Percentiles rank a stretch among this genome's conserved stretches.
phyloP scores from a whole-genome alignment of 345 rosid species.

The Bruguiera gymnorhiza region DNA sequence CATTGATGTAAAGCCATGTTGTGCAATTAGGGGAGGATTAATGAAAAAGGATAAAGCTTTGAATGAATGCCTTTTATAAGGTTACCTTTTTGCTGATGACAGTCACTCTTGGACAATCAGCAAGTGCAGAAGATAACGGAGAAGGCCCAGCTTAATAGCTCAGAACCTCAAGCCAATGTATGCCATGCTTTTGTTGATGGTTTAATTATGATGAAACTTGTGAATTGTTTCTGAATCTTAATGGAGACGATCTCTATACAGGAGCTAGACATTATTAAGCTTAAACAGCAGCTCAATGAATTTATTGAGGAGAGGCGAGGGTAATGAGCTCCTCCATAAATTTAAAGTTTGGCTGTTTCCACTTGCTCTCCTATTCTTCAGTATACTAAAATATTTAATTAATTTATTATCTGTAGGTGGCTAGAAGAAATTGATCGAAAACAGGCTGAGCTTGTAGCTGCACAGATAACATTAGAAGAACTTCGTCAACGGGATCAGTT shows the following conservation, averaged over 20 bases:
- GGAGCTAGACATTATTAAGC: slow-evolving; percentile 57
- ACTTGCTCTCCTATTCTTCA: background rate
- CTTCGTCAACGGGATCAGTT: slow-evolving; percentile 63
- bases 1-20: too few species aligned
- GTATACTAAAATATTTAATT: too few species aligned
- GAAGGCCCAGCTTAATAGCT: slow-evolving; percentile 45
- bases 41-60: too few species aligned
- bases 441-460: slow-evolving; percentile 70
- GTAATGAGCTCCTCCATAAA: slow-evolving; percentile 26
- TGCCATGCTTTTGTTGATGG: slow-evolving; percentile 9
- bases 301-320: slow-evolving; percentile 75
- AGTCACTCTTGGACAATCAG: slow-evolving; percentile 77
- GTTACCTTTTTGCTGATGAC: slow-evolving; percentile 23
- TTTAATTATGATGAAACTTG: background rate
- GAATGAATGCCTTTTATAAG: background rate
- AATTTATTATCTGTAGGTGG: slow-evolving; percentile 51
- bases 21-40: too few species aligned
- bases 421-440: slow-evolving; percentile 77
- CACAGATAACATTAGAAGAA: slow-evolving; percentile 66
- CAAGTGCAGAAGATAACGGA: slow-evolving; percentile 66
- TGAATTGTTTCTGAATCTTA: background rate
- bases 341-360: slow-evolving; percentile 19
- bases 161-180: slow-evolving; percentile 64
- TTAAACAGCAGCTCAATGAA: slow-evolving; percentile 70
- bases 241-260: slow-evolving; percentile 15